Percentiles rank a stretch among this genome's conserved stretches.
Conservation (phyloP, 2,329 filamentous ascomycete species). For the Penicillium sp. region DNA sequence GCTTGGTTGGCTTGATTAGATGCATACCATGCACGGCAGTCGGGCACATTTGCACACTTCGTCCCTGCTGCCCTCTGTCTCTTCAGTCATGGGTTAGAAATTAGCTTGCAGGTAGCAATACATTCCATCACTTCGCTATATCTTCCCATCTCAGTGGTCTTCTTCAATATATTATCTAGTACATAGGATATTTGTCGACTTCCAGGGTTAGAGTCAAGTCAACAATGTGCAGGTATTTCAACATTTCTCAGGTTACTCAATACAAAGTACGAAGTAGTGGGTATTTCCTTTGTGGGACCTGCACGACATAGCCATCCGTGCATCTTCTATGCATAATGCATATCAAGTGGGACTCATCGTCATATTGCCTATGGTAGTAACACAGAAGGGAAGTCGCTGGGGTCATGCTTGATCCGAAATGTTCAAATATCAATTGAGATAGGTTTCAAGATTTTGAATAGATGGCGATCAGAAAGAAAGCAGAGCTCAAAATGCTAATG, state of each 20-base stretch:
- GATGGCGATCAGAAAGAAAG: background rate
- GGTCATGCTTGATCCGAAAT: background rate
- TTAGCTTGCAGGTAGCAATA: slow-evolving; percentile 14
- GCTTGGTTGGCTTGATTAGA: background rate
- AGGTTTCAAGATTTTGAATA: background rate
- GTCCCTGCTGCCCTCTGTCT: background rate
- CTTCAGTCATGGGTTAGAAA: slow-evolving; percentile 1
- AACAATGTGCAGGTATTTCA: too few species aligned
- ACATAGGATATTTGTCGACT: background rate
- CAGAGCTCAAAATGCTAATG: slow-evolving; percentile 16
- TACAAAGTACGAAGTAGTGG: background rate
- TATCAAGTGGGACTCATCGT: background rate
- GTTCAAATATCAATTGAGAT: background rate
- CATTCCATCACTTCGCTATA: slow-evolving; percentile 5
- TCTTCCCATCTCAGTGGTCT: background rate
- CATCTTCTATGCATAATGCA: slow-evolving; percentile 4
- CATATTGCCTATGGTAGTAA: background rate
- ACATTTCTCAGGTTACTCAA: background rate
- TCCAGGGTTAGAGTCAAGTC: too few species aligned
- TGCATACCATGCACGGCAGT: slow-evolving; percentile 6
- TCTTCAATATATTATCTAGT: background rate
- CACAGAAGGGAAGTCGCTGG: background rate
- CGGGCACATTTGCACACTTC: slow-evolving; percentile 5
- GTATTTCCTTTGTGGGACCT: slow-evolving; percentile 3
- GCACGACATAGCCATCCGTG: slow-evolving; percentile 6